These are phyloP conservation scores for Acer yangbiense DNA, from an alignment of 345 rosid species.

Conservation along the genomic window DNA sequence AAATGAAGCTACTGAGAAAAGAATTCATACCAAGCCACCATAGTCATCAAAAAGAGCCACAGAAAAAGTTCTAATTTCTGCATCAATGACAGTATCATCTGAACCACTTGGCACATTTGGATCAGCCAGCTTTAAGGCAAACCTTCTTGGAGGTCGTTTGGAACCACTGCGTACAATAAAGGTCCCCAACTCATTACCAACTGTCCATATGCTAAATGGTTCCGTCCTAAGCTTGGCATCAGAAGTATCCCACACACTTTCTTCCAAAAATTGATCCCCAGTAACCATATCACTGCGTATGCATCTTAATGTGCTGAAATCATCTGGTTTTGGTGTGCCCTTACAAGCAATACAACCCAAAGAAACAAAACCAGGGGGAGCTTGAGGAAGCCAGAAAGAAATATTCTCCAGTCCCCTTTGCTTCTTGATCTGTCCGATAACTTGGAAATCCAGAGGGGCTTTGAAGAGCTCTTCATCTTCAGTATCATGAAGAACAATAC, in stretches of 20 bases:
- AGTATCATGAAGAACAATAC: slow-evolving; percentile 75
- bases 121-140: slow-evolving; percentile 88
- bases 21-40: slow-evolving; percentile 86
- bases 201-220: slow-evolving; percentile 87
- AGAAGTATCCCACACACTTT: slow-evolving; percentile 89
- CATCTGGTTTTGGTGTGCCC: slow-evolving; percentile 66
- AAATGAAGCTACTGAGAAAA: not conserved
- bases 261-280: slow-evolving; percentile 82
- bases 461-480: slow-evolving; percentile 69
- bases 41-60: slow-evolving; percentile 94
- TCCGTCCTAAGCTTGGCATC: slow-evolving; percentile 59
- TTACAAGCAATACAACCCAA: slow-evolving; percentile 87
- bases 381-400: slow-evolving; percentile 94
- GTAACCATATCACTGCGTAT: slow-evolving; percentile 84
- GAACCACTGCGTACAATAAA: slow-evolving; percentile 81
- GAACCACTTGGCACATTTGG: slow-evolving; percentile 54
- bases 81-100: slow-evolving; percentile 76
- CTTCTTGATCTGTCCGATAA: slow-evolving; percentile 84
- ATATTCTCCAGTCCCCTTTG: slow-evolving; percentile 78
- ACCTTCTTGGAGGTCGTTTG: slow-evolving; percentile 90
- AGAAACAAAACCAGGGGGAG: slow-evolving; percentile 94
- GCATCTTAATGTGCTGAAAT: slow-evolving; percentile 71
- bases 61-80: slow-evolving; percentile 76
- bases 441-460: slow-evolving; percentile 64
- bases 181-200: slow-evolving; percentile 74